These are phyloP conservation scores for Carex kokanica DNA, from an alignment of 176 grass and related monocot species.

Conservation along the genomic window DNA sequence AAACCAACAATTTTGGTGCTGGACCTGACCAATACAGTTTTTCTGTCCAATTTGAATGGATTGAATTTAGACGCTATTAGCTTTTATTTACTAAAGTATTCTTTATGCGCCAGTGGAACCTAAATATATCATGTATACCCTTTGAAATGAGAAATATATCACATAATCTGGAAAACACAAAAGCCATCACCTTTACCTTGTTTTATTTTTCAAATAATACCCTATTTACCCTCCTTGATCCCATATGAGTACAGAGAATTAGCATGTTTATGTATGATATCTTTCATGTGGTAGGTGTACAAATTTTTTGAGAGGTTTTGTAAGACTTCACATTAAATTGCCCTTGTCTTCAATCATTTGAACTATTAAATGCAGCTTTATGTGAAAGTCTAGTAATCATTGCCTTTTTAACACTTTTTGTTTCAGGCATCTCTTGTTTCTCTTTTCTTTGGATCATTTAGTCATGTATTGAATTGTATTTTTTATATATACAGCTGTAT, in stretches of 20 bases:
- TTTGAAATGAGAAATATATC: neutral
- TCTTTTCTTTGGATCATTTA: neutral
- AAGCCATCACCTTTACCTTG: neutral
- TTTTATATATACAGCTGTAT: conserved; percentile 58
- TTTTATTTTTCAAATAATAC: neutral
- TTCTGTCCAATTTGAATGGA: neutral
- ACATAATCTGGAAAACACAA: neutral
- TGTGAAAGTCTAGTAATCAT: neutral
- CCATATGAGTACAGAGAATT: neutral
- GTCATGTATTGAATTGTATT: conserved; percentile 8
- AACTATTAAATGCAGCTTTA: neutral
- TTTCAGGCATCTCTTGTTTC: neutral
- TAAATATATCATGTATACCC: neutral
- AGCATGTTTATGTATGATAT: neutral
- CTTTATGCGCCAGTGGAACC: neutral
- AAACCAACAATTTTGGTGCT: neutral
- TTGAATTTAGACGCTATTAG: neutral
- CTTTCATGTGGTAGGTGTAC: neutral
- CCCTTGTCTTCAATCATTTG: neutral
- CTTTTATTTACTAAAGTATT: neutral
- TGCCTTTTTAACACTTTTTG: neutral
- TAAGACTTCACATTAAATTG: neutral
- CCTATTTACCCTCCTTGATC: neutral
- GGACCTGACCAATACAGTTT: neutral
- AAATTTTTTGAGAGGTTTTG: neutral